phyloP scores from a whole-genome alignment of 345 rosid genomes.

The Eucalyptus cloeziana region DNA sequence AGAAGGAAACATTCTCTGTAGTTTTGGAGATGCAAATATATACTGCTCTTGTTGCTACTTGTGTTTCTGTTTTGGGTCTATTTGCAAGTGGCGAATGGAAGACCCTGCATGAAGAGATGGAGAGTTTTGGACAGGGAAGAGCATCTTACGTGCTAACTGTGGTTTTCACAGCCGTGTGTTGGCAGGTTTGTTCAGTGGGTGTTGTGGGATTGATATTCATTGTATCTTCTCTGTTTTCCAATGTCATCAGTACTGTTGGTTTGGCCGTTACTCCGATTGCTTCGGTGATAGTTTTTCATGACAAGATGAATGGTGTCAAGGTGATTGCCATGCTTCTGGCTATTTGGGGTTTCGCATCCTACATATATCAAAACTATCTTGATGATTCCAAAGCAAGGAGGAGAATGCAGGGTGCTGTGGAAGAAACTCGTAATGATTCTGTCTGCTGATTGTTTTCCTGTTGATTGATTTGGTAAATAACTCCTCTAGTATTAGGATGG shows the following conservation, averaged over 20 bases:
- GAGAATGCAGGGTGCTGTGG: slow-evolving; percentile 1
- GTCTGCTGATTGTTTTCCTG: not conserved
- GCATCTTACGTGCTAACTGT: slow-evolving; percentile 42
- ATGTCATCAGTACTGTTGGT: slow-evolving; percentile 51
- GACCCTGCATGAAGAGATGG: slow-evolving; percentile 42
- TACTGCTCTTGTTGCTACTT: slow-evolving; percentile 33
- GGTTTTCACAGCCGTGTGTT: slow-evolving; percentile 40
- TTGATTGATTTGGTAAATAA: not conserved
- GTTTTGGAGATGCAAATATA: slow-evolving; percentile 61
- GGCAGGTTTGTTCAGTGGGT: slow-evolving; percentile 68
- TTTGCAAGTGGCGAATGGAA: slow-evolving; percentile 71
- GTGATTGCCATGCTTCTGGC: slow-evolving; percentile 55
- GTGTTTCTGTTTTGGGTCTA: slow-evolving; percentile 23
- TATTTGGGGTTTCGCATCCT: slow-evolving; percentile 46
- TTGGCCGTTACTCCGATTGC: slow-evolving; percentile 53
- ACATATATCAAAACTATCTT: slow-evolving; percentile 45
- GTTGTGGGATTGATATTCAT: slow-evolving; percentile 59
- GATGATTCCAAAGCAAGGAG: slow-evolving; percentile 37
- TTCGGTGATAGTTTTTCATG: slow-evolving; percentile 41
- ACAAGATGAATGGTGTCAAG: slow-evolving; percentile 56
- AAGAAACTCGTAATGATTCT: not conserved
- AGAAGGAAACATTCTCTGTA: slow-evolving; percentile 33
- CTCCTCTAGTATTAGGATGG: not conserved
- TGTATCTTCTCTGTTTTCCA: slow-evolving; percentile 68
- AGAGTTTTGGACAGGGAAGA: slow-evolving; percentile 22